phyloP scores from a whole-genome alignment of 208 protist genomes.

The Leishmania guyanensis region DNA sequence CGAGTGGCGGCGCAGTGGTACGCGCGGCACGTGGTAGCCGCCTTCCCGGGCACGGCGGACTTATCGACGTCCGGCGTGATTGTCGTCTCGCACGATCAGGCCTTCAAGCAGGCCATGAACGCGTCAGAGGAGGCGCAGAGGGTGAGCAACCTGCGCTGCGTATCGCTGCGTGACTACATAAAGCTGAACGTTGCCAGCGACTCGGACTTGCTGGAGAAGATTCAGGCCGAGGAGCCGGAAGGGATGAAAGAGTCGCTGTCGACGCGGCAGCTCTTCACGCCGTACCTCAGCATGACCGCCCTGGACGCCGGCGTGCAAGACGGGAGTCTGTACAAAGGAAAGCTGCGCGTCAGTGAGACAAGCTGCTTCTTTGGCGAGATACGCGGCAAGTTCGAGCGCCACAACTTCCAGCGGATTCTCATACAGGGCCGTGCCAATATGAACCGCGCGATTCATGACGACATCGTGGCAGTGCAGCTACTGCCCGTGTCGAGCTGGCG shows the following conservation, averaged over 20 bases:
- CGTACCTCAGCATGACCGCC: slow-evolving; percentile 44
- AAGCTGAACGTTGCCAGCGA: slow-evolving; percentile 43
- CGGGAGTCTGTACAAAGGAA: slow-evolving; percentile 72
- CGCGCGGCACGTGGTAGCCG: slow-evolving; percentile 54
- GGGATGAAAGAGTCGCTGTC: slow-evolving; percentile 67
- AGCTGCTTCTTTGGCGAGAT: slow-evolving; percentile 91
- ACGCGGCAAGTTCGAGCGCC: slow-evolving; percentile 80
- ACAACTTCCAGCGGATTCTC: slow-evolving; percentile 73
- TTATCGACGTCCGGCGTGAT: slow-evolving; percentile 30
- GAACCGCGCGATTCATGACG: slow-evolving; percentile 89
- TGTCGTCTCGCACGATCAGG: slow-evolving; percentile 77
- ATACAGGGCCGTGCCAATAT: slow-evolving; percentile 79
- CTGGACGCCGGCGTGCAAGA: slow-evolving; percentile 63
- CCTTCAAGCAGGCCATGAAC: slow-evolving; percentile 46
- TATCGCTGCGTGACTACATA: slow-evolving; percentile 70
- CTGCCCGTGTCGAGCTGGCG: slow-evolving; percentile 61
- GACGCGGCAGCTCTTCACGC: slow-evolving; percentile 55
- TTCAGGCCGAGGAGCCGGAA: slow-evolving; percentile 69
- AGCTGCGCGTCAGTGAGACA: slow-evolving; percentile 77
- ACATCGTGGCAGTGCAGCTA: slow-evolving; percentile 80
- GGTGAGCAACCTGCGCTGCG: slow-evolving; percentile 56
- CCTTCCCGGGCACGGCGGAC: slow-evolving; percentile 34
- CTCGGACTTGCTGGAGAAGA: slow-evolving; percentile 82
- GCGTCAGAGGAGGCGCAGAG: slow-evolving; percentile 30
- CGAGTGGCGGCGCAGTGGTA: slow-evolving; percentile 89